Conservation (phyloP, 192 early-diverging fungal species). For the Linnemannia zychae region DNA sequence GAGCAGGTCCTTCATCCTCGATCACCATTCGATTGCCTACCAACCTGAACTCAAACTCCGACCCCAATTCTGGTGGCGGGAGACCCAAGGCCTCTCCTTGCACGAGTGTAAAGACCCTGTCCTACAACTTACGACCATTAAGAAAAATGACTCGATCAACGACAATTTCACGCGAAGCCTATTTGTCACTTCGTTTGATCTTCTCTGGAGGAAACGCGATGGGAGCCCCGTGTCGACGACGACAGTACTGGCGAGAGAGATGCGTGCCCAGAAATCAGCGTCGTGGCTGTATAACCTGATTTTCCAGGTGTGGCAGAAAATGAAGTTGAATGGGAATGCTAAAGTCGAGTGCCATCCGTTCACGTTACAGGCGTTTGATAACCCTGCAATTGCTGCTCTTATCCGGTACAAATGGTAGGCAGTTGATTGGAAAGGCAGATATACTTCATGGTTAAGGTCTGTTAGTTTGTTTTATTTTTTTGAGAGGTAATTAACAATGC, state of each 20-base stretch:
- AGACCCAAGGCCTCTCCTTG: not conserved
- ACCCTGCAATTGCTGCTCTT: constrained; percentile 2
- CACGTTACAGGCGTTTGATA: not conserved
- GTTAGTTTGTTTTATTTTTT: too few relatives aligned
- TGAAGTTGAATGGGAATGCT: not conserved
- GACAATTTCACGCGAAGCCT: constrained; percentile 1
- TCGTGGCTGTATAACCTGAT: not conserved
- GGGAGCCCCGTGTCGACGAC: not conserved
- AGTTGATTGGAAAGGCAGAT: too few relatives aligned
- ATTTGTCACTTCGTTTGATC: constrained; percentile 8
- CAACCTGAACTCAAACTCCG: not conserved
- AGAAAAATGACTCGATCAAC: not conserved
- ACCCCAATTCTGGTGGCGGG: not conserved
- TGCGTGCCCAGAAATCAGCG: not conserved
- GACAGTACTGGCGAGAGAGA: not conserved
- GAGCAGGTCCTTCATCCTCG: constrained; percentile 11
- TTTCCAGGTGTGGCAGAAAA: not conserved
- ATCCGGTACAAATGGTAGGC: constrained; percentile 10
- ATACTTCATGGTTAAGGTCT: too few relatives aligned
- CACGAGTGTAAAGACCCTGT: constrained; percentile 4
- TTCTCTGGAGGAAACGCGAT: not conserved
- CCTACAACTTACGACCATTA: not conserved
- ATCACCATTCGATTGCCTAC: constrained; percentile 11
- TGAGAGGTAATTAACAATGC: too few relatives aligned
- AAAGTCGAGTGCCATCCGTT: constrained; percentile 2